These are phyloP conservation scores for Fraxinus xanthoxyloides DNA, from an alignment of 305 asterid genomes.

Conservation along the genomic window DNA sequence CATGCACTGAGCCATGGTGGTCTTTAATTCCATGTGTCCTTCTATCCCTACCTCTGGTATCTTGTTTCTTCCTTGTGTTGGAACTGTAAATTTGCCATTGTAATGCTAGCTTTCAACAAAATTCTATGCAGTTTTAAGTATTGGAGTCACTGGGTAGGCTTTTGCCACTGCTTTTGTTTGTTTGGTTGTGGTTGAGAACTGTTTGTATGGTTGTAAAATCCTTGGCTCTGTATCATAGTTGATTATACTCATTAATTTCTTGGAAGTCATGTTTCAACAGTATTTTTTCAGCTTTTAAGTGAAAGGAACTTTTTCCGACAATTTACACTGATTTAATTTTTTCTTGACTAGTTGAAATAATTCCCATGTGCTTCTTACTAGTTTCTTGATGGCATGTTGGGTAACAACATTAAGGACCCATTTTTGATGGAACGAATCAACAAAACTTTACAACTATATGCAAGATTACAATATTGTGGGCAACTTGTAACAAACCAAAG, in stretches of 20 bases:
- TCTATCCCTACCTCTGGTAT: background rate
- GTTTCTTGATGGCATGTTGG: background rate
- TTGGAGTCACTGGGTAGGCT: slow-evolving; percentile 12
- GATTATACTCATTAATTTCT: background rate
- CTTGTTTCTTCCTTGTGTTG: background rate
- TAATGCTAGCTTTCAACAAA: background rate
- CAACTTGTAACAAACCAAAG: background rate
- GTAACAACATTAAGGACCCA: background rate
- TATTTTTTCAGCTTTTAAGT: background rate
- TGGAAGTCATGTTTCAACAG: background rate
- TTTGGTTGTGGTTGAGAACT: slow-evolving; percentile 1
- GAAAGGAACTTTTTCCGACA: background rate
- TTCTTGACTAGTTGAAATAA: background rate
- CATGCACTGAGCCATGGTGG: slow-evolving; percentile 14
- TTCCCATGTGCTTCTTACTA: background rate
- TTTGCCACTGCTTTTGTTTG: slow-evolving; percentile 11
- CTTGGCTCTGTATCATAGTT: background rate
- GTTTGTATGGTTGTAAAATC: slow-evolving; percentile 8
- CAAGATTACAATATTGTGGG: background rate
- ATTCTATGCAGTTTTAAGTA: background rate
- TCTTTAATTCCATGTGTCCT: slow-evolving; percentile 13
- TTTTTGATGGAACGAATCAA: background rate
- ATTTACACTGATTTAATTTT: background rate
- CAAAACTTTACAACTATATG: background rate
- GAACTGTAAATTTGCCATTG: slow-evolving; percentile 17